A percentile compares a stretch with the other conserved stretches of the same genome.
phyloP scores from a whole-genome alignment of 2,329 filamentous ascomycete genomes.

The Diaporthe destruens region DNA sequence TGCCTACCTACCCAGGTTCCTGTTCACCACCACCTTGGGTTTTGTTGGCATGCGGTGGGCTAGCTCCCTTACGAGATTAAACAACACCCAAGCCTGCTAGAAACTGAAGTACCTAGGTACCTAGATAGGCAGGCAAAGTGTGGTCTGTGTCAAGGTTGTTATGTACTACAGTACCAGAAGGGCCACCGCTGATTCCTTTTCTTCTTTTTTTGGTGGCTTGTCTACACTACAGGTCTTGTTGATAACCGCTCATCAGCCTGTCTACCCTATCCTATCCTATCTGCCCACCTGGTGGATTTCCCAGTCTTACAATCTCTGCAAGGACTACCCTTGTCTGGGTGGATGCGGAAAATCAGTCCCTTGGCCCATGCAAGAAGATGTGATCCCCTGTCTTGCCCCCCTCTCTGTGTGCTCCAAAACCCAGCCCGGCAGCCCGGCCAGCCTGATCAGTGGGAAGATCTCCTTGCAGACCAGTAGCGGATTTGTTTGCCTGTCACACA shows the following conservation, averaged over 20 bases:
- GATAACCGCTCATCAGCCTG: slow-evolving; percentile 8
- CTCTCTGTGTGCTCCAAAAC: background rate
- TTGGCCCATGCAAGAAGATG: slow-evolving; percentile 20
- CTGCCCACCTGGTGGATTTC: background rate
- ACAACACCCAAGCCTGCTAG: background rate
- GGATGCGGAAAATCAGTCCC: slow-evolving; percentile 6
- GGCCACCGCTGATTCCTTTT: too few species aligned
- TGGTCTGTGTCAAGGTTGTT: too few species aligned
- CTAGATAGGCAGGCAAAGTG: background rate
- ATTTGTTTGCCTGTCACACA: slow-evolving; percentile 35
- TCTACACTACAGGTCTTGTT: background rate
- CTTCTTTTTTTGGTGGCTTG: background rate
- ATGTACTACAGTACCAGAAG: background rate
- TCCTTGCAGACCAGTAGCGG: slow-evolving; percentile 10
- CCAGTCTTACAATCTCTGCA: slow-evolving; percentile 29
- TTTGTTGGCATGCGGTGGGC: background rate
- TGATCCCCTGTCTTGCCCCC: background rate
- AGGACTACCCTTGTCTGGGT: slow-evolving; percentile 15
- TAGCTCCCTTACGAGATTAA: background rate
- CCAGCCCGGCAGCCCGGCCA: background rate
- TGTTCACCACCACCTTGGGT: background rate
- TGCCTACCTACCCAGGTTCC: too few species aligned
- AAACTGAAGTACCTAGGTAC: background rate
- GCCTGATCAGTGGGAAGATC: background rate
- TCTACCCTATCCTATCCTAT: too few species aligned